Evolutionary conservation across 257 asterid species (phyloP).

Genomic region (Anisodus tanguticus): DNA sequence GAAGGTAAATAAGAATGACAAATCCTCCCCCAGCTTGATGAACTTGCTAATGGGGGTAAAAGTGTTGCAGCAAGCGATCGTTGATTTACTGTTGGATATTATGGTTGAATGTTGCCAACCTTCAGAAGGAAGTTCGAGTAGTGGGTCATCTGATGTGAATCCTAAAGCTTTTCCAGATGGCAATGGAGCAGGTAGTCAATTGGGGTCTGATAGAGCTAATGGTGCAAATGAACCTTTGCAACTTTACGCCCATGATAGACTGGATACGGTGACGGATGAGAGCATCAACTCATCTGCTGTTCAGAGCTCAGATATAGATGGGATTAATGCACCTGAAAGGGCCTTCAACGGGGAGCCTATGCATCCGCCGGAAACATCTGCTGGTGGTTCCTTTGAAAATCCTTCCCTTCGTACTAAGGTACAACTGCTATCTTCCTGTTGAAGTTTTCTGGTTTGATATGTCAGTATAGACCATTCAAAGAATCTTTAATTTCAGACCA

Average conservation of each 20-base stretch:
- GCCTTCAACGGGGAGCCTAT: slow-evolving; percentile 57
- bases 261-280: slow-evolving; percentile 62
- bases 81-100: slow-evolving; percentile 89
- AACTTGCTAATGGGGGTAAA: slow-evolving; percentile 98
- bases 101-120: slow-evolving; percentile 99
- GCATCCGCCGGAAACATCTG: slow-evolving; percentile 83
- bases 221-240: slow-evolving; percentile 58
- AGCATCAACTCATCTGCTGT: slow-evolving; percentile 62
- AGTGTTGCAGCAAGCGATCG: slow-evolving; percentile 95
- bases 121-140: slow-evolving; percentile 66
- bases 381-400: slow-evolving; percentile 65
- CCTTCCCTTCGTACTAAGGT: slow-evolving; percentile 80
- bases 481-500: slow-evolving; percentile 59
- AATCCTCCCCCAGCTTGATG: slow-evolving; percentile 94
- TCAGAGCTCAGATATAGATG: slow-evolving; percentile 73
- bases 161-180: slow-evolving; percentile 68
- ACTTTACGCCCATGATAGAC: slow-evolving; percentile 59
- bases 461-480: slow-evolving; percentile 37
- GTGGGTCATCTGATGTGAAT: slow-evolving; percentile 62
- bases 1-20: slow-evolving; percentile 63
- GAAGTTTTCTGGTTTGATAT: slow-evolving; percentile 31
- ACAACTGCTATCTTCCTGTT: slow-evolving; percentile 32
- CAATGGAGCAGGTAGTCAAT: slow-evolving; percentile 60
- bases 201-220: slow-evolving; percentile 67
- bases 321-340: slow-evolving; percentile 38